Evolutionary conservation across 495 filamentous ascomycete species (phyloP), one percentile per base, ranked within the genome.

Genomic region (Neurospora pannonica): DNA sequence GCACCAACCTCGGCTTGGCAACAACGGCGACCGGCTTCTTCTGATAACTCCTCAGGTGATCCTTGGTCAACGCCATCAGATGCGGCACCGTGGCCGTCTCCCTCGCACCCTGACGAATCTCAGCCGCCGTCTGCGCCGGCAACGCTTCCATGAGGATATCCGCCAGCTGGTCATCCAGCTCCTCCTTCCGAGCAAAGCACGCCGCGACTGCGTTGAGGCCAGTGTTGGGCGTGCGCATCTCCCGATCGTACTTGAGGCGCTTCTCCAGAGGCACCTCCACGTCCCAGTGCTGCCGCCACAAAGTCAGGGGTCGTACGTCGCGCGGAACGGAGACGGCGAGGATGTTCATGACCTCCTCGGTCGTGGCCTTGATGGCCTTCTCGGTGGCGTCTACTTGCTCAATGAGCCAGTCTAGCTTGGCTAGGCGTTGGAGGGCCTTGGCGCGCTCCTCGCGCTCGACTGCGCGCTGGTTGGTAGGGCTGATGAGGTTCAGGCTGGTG

Each of bases 361-460:
- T 70, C 2, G 60, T 62, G 4, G 13, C n/a, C 21, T 42, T 21
- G n/a, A 74, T 62, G 19, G 24, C 19, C 5, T 38, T 37, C 2
- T 71, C 39, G 11, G 60, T 1, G 28, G 5, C 8, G 1, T 24
- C 40, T 10, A 69, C 19, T 62, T 74, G 60, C 6, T 21, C 11
- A 1, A 13, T 17, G 34, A 76, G 40, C 75, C 75, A 76, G 70
- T 24, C 60, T 11, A 76, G 8, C 36, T 42, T 39, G 10, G 75
- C 70, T 9, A 70, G 15, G 11, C 71, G 73, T 24, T 71, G 54
- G 19, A 72, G 48, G 15, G 13, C 37, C 24, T 43, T 43, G 19
- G 31, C 48, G 9, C 13, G 40, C n/a, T 11, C 48, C n/a, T 40
- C 70, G 11, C 48, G 73, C 43, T 38, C 21, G 24, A 21, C 38